These are phyloP conservation scores for Aspergillus flavus DNA, from an alignment of 2,329 filamentous ascomycete species.

Conservation along the genomic window DNA sequence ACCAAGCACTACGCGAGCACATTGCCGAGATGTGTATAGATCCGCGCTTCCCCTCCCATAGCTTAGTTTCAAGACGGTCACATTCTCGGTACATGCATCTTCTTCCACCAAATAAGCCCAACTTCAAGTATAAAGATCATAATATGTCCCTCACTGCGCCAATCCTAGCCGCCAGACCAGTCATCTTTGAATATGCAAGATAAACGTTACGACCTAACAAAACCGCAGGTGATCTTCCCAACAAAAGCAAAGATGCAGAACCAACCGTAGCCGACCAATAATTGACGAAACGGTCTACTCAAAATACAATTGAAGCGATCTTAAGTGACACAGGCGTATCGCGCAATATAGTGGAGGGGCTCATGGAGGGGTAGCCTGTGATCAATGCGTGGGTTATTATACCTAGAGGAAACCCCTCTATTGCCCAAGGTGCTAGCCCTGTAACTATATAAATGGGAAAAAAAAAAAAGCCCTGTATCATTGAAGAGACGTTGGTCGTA, in stretches of 20 bases:
- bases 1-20: not conserved
- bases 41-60: constrained; percentile 1
- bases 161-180: not conserved
- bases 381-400: not conserved
- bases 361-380: not conserved
- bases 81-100: not conserved
- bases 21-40: not conserved
- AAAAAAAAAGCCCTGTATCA: constrained; percentile 1
- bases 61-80: not conserved
- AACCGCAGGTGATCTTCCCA: not conserved
- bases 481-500: not conserved
- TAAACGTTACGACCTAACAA: not conserved
- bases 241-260: not conserved
- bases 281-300: not conserved
- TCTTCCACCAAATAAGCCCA: not conserved
- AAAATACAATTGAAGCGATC: not conserved
- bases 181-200: not conserved
- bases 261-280: not conserved
- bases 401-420: constrained; percentile 1
- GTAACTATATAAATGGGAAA: constrained; percentile 7
- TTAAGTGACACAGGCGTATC: constrained; percentile 4
- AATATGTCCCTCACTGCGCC: not conserved
- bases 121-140: not conserved
- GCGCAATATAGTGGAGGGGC: constrained; percentile 3
- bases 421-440: not conserved